Evolutionary conservation across 2,329 filamentous ascomycete species (phyloP), one percentile per base, ranked within the genome.

Genomic region (Ceratocystis albifundus): DNA sequence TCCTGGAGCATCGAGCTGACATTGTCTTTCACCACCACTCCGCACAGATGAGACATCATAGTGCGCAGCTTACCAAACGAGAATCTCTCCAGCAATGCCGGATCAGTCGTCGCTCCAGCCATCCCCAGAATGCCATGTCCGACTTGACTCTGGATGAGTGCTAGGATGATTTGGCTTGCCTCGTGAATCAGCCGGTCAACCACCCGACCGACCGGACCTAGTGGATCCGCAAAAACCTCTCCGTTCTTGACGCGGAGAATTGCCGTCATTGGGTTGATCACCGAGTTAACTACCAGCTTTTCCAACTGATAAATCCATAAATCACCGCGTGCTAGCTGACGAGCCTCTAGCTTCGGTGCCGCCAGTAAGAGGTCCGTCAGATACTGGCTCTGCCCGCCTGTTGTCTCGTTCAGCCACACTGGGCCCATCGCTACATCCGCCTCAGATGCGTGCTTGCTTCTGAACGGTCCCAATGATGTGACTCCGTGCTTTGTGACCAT

Each of bases 211-310:
- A 89, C 72, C 15, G 79, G 75, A 8, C 74, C 72, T 6, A 72
- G 70, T 67, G 79, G 79, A 69, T 85, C 83, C 17, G 50, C 15
- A 17, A 96, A 84, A 0, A 96, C 74, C 4, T 81, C 80, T n/a
- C 91, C 90, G 71, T 96, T 96, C 69, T 84, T 84, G 73, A 86
- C 87, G 65, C 88, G 81, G 66, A 94, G 79, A 8, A 96, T 76
- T 0, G 87, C 88, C 0, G 90, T 94, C n/a, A 96, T 76, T 0
- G 93, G 90, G 72, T 96, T 95, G 71, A 96, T 84, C 41, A 92
- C 78, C 45, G 84, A 80, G 72, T 96, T 96, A 64, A 92, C 79
- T 0, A 88, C 88, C 0, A 96, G 79, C 74, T 96, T 96, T 72
- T 96, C 89, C 2, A 96, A 81, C 76, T 96, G 92, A n/a, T 80